Evolutionary conservation across 805 yeast species (phyloP), one percentile per base, ranked within the genome.

Genomic region (Candida ortonii): DNA sequence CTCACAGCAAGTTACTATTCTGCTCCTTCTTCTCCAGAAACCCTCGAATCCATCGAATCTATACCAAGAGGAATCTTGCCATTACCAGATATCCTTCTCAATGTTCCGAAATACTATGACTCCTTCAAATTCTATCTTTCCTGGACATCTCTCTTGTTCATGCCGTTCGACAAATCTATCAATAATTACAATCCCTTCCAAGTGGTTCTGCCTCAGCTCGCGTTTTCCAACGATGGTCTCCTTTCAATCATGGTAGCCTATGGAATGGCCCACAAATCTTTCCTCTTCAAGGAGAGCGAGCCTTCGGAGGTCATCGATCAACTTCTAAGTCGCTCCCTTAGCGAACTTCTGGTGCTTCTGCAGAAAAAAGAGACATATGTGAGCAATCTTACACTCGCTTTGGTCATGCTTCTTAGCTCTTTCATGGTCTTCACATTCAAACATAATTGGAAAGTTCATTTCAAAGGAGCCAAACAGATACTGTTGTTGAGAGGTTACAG

Each of bases 141-240:
- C 32, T 72, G 74, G 10, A 81, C 85, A 0, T 73, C 89, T 2
- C 67, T 67, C 22, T 62, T 70, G 16, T 64, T 83, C 13, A 84
- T 80, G 5, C 88, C 89, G 0, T 78, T 84, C 0, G 85, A 85
- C 7, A 63, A 71, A 3, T 52, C 64, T 6, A 49, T 70, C 2
- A 79, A 78, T 47, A 76, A 73, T 11, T 79, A 81, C 46, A 84
- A 83, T 46, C 94, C 94, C 0, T 83, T 82, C 59, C 70, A 71
- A 40, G 69, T 69, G 9, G 61, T 80, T 6, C 56, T 84, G 9
- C 90, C 93, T 0, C 73, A 72, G 46, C 67, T 84, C 70, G 87
- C 90, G 1, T 62, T 78, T 68, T 65, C 68, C 16, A 67, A 71
- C 38, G 73, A 76, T 4, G 71, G 83, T 0, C 53, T 83, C 11